Base-by-base conservation (phyloP, 2,329 filamentous ascomycete genomes). In the Apiospora arundinis region DNA sequence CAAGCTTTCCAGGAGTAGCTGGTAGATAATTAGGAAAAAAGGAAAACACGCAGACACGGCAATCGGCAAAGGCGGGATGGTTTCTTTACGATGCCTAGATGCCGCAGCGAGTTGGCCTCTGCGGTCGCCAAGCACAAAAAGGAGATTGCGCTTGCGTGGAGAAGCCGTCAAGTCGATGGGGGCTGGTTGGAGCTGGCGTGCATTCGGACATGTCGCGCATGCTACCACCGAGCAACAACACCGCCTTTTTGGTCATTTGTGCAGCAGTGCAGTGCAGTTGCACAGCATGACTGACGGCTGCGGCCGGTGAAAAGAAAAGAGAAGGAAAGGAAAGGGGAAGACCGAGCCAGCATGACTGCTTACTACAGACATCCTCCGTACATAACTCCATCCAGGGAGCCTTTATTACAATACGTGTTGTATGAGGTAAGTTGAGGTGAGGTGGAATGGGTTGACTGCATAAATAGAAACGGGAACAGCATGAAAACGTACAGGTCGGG, bases 101-200 rank as follows among this genome's bases (percentile, higher is more conserved):
- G 56, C 56, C 32, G 56, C 56, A 63, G 32, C 28, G 28, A 40
- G 56, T 63, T 63, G 56, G 56, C 32, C 56, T 40, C 28, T 63
- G 56, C 32, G 56, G 28, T 63, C 28, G 56, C 56, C 56, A 63
- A 63, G 56, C 56, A 40, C 9, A 4, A 56, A 56, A 63, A 63
- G 56, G 56, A 63, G 56, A 63, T 63, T 63, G 32, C 56, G 56
- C 28, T 63, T 63, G 56, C 56, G 56, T 63, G 56, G 56, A 63
- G 56, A 63, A 63, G 56, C 37, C 45, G 45, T n/a, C 45, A 48
- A 45, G 52, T 37, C 28, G 16, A 60, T 60, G 52, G 52, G 52
- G 52, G 16, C 52, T 60, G 52, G 52, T 28, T 32, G 52, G 7
- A 37, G 32, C 32, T 60, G 52, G 52, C 52, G 42, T 45, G 42